Evolutionary conservation across 2,329 filamentous ascomycete species (phyloP).

Genomic region (Cytospora mali): DNA sequence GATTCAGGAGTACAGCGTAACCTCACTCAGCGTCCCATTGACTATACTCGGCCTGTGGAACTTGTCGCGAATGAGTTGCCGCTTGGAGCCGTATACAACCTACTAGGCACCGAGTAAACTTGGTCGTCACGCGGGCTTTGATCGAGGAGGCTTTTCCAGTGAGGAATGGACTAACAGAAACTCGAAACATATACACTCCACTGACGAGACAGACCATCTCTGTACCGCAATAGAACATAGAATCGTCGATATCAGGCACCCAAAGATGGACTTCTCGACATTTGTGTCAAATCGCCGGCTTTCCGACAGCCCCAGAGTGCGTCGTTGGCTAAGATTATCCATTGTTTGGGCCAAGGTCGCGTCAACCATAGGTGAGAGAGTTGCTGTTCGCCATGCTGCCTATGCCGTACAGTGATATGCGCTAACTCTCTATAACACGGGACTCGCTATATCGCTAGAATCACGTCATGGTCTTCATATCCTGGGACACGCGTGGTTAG

Average conservation of each 20-base stretch:
- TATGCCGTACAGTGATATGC: background rate
- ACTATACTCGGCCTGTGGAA: conserved; percentile 13
- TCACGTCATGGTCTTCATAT: background rate
- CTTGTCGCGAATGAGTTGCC: conserved; percentile 19
- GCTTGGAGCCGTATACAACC: conserved; percentile 14
- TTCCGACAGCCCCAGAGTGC: background rate
- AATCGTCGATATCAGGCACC: background rate
- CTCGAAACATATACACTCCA: background rate
- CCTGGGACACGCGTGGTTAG: background rate
- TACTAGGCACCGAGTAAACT: background rate
- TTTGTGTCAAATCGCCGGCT: background rate
- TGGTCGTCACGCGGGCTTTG: conserved; percentile 9
- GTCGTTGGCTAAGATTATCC: conserved; percentile 2
- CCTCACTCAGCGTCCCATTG: conserved; percentile 15
- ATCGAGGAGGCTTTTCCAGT: conserved; percentile 1
- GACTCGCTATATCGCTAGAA: background rate
- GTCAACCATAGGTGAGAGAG: background rate
- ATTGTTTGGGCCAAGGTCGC: background rate
- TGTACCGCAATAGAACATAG: background rate
- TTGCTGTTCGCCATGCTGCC: background rate
- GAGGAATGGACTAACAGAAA: background rate
- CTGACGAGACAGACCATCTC: background rate
- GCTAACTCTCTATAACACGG: background rate
- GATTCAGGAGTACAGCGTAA: conserved; percentile 3
- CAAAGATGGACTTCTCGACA: background rate